Conservation (phyloP, 164 flowering plant species). For the Liquidambar formosana region DNA sequence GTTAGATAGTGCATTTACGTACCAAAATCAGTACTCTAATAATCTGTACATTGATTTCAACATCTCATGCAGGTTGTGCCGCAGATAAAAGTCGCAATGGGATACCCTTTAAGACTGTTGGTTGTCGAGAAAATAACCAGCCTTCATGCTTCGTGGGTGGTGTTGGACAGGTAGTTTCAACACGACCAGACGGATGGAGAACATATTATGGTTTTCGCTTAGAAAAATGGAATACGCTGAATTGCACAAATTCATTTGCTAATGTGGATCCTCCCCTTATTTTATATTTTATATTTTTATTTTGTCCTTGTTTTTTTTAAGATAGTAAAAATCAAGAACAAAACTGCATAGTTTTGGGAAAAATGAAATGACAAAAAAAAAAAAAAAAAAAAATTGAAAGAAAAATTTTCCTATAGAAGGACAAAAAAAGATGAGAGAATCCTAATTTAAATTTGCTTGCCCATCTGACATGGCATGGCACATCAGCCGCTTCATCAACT, state of each 20-base stretch:
- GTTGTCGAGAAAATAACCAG: conserved; percentile 14
- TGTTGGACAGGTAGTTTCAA: conserved; percentile 9
- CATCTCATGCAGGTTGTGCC: conserved; percentile 12
- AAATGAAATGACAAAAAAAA: no score
- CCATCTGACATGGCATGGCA: not conserved
- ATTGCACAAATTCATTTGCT: no score
- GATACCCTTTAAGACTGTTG: conserved; percentile 4
- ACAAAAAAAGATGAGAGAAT: no score
- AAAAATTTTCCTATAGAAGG: no score
- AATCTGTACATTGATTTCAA: not conserved
- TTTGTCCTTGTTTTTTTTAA: no score
- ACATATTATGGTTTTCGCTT: not conserved
- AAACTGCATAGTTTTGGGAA: no score
- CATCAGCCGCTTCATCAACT: not conserved
- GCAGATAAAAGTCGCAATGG: conserved; percentile 8
- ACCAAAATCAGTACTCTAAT: not conserved
- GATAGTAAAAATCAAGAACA: no score
- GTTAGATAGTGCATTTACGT: not conserved
- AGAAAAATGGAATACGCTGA: no score
- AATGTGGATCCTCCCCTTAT: no score
- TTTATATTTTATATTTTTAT: no score
- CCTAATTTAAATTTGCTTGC: no score
- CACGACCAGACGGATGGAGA: not conserved
- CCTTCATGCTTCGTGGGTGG: conserved; percentile 14
- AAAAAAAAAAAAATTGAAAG: no score